Conservation (phyloP, 2,329 filamentous ascomycete genomes). For the Penicillium sumatraense region DNA sequence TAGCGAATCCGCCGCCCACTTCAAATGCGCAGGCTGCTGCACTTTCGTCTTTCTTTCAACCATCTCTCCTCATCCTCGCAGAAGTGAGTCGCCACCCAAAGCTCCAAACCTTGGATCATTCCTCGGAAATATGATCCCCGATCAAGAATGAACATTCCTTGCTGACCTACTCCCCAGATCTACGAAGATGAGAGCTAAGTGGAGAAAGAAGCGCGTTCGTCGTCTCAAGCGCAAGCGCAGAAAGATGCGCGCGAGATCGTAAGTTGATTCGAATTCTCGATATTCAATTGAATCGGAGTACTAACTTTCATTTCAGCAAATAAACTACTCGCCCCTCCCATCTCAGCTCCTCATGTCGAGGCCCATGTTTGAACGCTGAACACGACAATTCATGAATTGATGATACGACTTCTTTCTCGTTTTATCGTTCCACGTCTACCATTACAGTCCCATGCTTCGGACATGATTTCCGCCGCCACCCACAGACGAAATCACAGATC, state of each 20-base stretch:
- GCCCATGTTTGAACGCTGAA: slow-evolving; percentile 45
- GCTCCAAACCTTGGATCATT: slow-evolving; percentile 1
- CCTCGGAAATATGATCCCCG: slow-evolving; percentile 1
- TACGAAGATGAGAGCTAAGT: slow-evolving; percentile 86
- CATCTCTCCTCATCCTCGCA: slow-evolving; percentile 51
- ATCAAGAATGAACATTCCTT: slow-evolving; percentile 9
- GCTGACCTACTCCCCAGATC: slow-evolving; percentile 36
- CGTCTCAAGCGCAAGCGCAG: slow-evolving; percentile 99
- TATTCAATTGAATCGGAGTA: background rate
- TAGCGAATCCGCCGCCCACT: slow-evolving; percentile 46
- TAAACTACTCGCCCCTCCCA: slow-evolving; percentile 66
- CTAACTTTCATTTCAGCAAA: slow-evolving; percentile 55
- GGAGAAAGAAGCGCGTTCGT: slow-evolving; percentile 99
- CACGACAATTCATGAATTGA: slow-evolving; percentile 42
- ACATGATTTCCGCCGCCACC: slow-evolving; percentile 20
- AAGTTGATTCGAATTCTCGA: slow-evolving; percentile 50
- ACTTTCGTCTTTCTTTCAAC: slow-evolving; percentile 45
- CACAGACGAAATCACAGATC: slow-evolving; percentile 23
- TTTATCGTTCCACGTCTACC: slow-evolving; percentile 33
- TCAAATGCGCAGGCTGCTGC: slow-evolving; percentile 42
- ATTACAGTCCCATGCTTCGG: slow-evolving; percentile 24
- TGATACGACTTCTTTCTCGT: slow-evolving; percentile 32
- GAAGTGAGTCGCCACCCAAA: slow-evolving; percentile 40
- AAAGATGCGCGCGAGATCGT: slow-evolving; percentile 99
- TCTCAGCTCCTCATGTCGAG: slow-evolving; percentile 52